These are phyloP conservation scores for Edaphochlamys debaryana DNA, from an alignment of 139 green algal genomes.

Conservation along the genomic window DNA sequence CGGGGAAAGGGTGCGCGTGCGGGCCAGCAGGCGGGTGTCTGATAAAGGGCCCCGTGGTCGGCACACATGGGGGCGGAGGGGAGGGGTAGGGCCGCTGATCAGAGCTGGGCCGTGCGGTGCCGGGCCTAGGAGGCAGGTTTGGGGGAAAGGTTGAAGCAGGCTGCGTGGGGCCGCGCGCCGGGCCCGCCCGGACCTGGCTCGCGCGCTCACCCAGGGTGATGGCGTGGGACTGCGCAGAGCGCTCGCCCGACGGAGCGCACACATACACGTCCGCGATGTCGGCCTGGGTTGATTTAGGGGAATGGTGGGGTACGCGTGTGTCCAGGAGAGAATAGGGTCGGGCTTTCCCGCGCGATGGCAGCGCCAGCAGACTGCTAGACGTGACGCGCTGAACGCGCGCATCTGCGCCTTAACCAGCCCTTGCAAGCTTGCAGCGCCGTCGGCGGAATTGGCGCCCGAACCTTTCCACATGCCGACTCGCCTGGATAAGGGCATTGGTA, in stretches of 20 bases:
- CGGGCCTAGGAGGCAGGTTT: neutral
- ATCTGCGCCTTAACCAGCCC: neutral
- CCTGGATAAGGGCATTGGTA: conserved; percentile 51
- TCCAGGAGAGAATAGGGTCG: too few species aligned
- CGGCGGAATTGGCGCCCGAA: too few species aligned
- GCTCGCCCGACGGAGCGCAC: conserved; percentile 66
- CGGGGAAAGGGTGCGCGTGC: too few species aligned
- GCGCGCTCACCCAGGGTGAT: conserved; percentile 72
- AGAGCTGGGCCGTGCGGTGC: neutral
- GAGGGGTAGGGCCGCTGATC: too few species aligned
- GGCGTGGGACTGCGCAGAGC: conserved; percentile 68
- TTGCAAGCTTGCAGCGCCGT: neutral
- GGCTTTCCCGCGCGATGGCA: too few species aligned
- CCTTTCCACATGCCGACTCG: conserved; percentile 3
- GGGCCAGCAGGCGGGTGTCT: neutral
- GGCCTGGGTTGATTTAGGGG: neutral
- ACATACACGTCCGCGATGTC: conserved; percentile 57
- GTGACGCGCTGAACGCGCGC: too few species aligned
- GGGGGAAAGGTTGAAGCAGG: too few species aligned
- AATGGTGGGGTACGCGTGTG: too few species aligned
- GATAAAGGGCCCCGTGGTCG: neutral
- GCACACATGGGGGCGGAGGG: too few species aligned
- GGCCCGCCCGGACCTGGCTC: neutral
- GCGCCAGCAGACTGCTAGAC: too few species aligned
- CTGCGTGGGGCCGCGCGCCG: too few species aligned